Conservation (phyloP, 495 filamentous ascomycete species). For the Penicillium bialowiezense region DNA sequence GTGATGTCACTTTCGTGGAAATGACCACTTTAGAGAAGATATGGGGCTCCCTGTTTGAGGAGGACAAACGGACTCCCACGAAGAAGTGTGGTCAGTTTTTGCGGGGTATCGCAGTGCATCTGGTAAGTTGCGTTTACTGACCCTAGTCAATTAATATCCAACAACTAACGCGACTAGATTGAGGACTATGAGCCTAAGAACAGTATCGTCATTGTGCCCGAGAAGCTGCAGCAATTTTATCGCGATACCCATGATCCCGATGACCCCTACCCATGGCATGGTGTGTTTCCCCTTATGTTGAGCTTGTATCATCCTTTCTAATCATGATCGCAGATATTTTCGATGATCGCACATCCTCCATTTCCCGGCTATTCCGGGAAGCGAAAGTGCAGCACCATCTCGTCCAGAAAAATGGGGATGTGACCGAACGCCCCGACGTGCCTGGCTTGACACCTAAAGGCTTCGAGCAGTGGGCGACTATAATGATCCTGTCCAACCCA, state of each 20-base stretch:
- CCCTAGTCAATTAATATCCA: neutral
- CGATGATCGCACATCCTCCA: constrained; percentile 51
- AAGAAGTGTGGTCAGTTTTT: constrained; percentile 68
- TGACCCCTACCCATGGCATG: constrained; percentile 67
- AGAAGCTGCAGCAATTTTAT: constrained; percentile 81
- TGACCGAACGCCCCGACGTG: constrained; percentile 59
- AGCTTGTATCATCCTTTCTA: constrained; percentile 1
- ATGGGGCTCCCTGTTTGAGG: constrained; percentile 77
- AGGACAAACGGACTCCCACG: constrained; percentile 68
- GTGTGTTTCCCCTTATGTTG: constrained; percentile 44
- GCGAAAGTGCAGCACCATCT: constrained; percentile 79
- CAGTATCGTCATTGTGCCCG: constrained; percentile 75
- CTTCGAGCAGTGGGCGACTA: constrained; percentile 74
- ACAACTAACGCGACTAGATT: constrained; percentile 53
- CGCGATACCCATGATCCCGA: constrained; percentile 55
- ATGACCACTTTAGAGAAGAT: constrained; percentile 63
- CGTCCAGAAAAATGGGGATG: constrained; percentile 53
- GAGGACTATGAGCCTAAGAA: constrained; percentile 71
- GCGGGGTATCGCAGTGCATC: constrained; percentile 70
- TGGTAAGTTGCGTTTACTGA: constrained; percentile 51
- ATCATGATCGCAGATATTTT: constrained; percentile 43
- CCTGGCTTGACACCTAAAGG: constrained; percentile 78
- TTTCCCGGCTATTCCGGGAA: constrained; percentile 72
- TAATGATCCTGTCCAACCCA: constrained; percentile 73
- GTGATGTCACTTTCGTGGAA: constrained; percentile 48